Evolutionary conservation across 2,329 filamentous ascomycete genomes (phyloP).

Genomic region (Aspergillus sp.): DNA sequence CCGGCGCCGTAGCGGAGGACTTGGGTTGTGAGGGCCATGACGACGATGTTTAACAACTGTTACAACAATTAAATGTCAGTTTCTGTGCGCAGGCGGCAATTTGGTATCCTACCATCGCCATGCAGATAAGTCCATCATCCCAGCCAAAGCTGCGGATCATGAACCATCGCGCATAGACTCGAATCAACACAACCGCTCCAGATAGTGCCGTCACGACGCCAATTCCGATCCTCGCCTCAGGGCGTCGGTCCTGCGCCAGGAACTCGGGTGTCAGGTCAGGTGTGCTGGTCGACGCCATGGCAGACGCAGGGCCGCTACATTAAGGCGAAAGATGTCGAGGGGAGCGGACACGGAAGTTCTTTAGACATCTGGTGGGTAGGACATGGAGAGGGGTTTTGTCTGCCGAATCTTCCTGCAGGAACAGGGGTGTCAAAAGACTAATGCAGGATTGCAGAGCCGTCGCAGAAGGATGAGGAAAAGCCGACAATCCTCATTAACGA

Average conservation of each 20-base stretch:
- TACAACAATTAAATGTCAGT: too few species aligned
- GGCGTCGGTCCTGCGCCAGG: conserved; percentile 10
- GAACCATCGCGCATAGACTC: conserved; percentile 13
- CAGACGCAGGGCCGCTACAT: neutral
- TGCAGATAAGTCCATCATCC: conserved; percentile 23
- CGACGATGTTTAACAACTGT: conserved; percentile 12
- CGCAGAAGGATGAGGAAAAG: neutral
- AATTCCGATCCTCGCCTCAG: conserved; percentile 28
- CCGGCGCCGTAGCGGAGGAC: conserved; percentile 20
- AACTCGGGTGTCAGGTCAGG: neutral
- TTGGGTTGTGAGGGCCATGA: conserved; percentile 18
- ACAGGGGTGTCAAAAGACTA: neutral
- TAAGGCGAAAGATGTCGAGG: neutral
- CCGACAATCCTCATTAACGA: neutral
- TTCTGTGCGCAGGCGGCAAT: too few species aligned
- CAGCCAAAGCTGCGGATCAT: conserved; percentile 19
- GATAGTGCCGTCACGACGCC: conserved; percentile 16
- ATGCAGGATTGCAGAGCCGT: neutral
- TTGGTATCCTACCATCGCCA: conserved; percentile 15
- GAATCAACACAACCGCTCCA: conserved; percentile 13
- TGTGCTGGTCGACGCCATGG: neutral
- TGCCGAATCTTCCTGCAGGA: neutral
- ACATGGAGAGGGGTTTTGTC: neutral
- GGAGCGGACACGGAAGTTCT: neutral
- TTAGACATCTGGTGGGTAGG: neutral